Evolutionary conservation across 345 rosid species (phyloP), one percentile per base, ranked within the genome.

Genomic region (rapeseed (Brassica napus)): DNA sequence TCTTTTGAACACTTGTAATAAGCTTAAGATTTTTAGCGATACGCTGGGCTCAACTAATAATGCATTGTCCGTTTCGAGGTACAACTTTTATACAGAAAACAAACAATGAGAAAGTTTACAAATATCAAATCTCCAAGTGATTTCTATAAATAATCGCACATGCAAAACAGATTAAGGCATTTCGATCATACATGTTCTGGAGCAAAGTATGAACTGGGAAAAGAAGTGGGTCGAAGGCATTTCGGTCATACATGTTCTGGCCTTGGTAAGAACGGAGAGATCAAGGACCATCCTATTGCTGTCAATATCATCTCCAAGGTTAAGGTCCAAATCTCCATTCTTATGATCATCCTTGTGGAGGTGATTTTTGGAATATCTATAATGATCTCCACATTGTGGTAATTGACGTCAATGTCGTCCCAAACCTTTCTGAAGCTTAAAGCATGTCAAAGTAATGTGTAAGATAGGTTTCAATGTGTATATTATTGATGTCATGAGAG

Each of bases 211-310:
- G 97, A 92, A 82, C 82, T 92, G 55, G 97, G 97, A 47, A 86
- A 89, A 79, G 97, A 90, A 79, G 85, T 92, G 2, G 94, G 94
- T 65, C 84, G 92, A 82, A 94, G 94, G 74, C 97, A 92, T 86
- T 90, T 92, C 65, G 97, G 97, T 79, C 92, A 92, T 71, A 92
- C 97, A 58, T 92, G 97, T 84, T 85, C 89, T 14, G 97, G 88
- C 2, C 86, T 85, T 76, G 91, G 83, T 2, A 92, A 88, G 69
- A 92, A 88, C 62, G 97, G 94, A 6, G 92, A 86, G 70, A 79
- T 85, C 49, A 92, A 84, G 71, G 97, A 90, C 83, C 90, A 85
- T 30, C 80, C 85, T 0, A 81, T 92, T 69, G 92, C 97, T 64
- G 97, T 92, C 54, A 92, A 92, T 87, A 88, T 92, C 83, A 88